Evolutionary conservation across 768 basidiomycete genomes (phyloP), one percentile per base, ranked within the genome.

Genomic region (Erythrobasidium yunnanense): DNA sequence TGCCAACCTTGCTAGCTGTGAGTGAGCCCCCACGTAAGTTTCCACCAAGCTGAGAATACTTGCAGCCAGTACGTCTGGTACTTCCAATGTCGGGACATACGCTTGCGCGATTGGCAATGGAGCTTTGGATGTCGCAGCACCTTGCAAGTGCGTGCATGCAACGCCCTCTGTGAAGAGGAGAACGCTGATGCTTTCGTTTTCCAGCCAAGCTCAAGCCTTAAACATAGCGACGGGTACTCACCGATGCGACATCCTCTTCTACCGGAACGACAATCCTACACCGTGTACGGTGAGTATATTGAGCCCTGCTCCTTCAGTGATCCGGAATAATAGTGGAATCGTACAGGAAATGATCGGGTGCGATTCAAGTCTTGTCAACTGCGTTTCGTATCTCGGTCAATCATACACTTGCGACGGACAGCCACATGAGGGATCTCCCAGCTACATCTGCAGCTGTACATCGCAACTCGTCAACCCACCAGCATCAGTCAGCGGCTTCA

Each of bases 281-380:
- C 57, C 57, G 27, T 60, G 57, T 46, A 33, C 45, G 13, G 57
- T 60, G 35, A 60, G 57, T 13, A n/a, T n/a, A n/a, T 32, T 22
- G 5, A 15, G 15, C 15, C 22, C 23, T 32, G 22, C n/a, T 22
- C n/a, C 8, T 55, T 4, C n/a, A 5, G 53, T 27, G 5, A n/a
- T 32, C n/a, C 5, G 30, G 32, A 22, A 29, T 34, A 34, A 35
- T 4, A 17, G 8, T 22, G 29, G 4, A n/a, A 5, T 30, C 7
- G 3, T 4, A n/a, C 38, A 60, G 57, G 57, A 60, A 46, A 60
- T 60, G 57, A 60, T 60, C 5, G 57, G 57, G 33, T 60, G 57
- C 42, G 57, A 60, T 60, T 3, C 33, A 34, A n/a, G 34, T 45
- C 32, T 42, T 27, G 45, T 27, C 7, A 60, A 60, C 25, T 60